Evolutionary conservation across 805 yeast species (phyloP), one percentile per base, ranked within the genome.

Genomic region (Metschnikowia lochheadii): DNA sequence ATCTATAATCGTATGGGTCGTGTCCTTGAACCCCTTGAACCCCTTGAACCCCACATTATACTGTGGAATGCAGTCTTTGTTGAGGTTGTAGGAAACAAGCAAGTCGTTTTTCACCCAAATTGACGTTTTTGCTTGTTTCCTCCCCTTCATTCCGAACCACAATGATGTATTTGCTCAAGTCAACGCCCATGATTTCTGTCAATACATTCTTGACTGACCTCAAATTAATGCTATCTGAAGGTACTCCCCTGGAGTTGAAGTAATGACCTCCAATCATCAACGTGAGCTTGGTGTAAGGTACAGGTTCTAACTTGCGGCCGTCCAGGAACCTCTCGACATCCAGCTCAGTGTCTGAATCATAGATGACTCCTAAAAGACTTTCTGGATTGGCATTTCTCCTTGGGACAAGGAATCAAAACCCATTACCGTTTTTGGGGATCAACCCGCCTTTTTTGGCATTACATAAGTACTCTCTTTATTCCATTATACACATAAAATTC

Each of bases 371-470:
- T 31, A 92, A 71, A 14, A 90, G 68, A 17, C 79, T 73, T 44
- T 81, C 82, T 3, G 77, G 73, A 55, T 84, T 83, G 5, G 56
- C 44, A 52, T 75, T 72, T 6, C 59, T 49, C 49, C 62, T 61
- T 2, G 99, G 99, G 8, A 91, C 86, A 43, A 92, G 75, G 58
- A 86, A 89, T 1, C 99, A 98, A 75, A 92, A 92, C 36, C 97
- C 96, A 51, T 78, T 74, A 32, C 69, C 64, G 8, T 65, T 57
- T 21, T 57, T 48, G 2, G 74, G 76, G 17, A 70, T 65, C 26
- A 72, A 18, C 68, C 65, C 57, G 69, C 69, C 44, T 61, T 65
- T 37, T 63, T 69, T 17, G 42, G 83, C 65, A 56, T 77, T n/a
- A n/a, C n/a, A 7, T 23, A 7, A 7, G 7, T 6, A 23, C 3